A percentile compares a stretch with the other conserved stretches of the same genome.
These are phyloP conservation scores for Aspergillus unguis DNA, from an alignment of 2,329 filamentous ascomycete genomes.

Conservation along the genomic window DNA sequence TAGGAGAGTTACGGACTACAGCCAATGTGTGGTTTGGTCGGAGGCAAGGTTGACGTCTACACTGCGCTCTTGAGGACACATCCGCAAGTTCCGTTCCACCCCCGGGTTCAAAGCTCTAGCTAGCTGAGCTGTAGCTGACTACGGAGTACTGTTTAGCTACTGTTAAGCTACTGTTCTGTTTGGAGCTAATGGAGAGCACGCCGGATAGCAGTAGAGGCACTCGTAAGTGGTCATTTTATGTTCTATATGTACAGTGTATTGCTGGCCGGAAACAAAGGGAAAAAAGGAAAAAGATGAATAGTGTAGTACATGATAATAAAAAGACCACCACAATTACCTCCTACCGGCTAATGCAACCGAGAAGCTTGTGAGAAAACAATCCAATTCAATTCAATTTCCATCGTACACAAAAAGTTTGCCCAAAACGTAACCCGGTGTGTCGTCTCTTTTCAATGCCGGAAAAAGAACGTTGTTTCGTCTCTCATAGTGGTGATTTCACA, in stretches of 20 bases:
- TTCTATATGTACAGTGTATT: slow-evolving; percentile 32
- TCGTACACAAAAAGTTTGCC: not conserved
- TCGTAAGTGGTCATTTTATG: slow-evolving; percentile 27
- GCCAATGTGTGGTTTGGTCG: not conserved
- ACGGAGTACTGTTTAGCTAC: not conserved
- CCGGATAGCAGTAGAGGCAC: not conserved
- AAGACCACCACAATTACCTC: slow-evolving; percentile 26
- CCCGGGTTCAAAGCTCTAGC: not conserved
- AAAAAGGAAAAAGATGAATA: slow-evolving; percentile 17
- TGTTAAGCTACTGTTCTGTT: not conserved
- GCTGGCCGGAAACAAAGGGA: slow-evolving; percentile 16
- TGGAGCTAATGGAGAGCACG: not conserved
- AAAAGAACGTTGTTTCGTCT: not conserved
- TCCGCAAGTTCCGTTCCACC: slow-evolving; percentile 2
- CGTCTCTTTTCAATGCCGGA: slow-evolving; percentile 1
- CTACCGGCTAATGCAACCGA: slow-evolving; percentile 5
- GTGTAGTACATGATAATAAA: slow-evolving; percentile 31
- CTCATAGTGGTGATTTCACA: slow-evolving; percentile 2
- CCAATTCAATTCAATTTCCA: slow-evolving; percentile 1
- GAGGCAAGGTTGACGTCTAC: slow-evolving; percentile 14
- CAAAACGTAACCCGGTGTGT: not conserved
- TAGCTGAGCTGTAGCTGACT: not conserved
- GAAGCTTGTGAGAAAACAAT: slow-evolving; percentile 6
- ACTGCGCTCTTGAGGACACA: slow-evolving; percentile 4
- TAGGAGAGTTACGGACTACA: not conserved